Conservation (phyloP, 177 flowering plant species). For the Telopea speciosissima region DNA sequence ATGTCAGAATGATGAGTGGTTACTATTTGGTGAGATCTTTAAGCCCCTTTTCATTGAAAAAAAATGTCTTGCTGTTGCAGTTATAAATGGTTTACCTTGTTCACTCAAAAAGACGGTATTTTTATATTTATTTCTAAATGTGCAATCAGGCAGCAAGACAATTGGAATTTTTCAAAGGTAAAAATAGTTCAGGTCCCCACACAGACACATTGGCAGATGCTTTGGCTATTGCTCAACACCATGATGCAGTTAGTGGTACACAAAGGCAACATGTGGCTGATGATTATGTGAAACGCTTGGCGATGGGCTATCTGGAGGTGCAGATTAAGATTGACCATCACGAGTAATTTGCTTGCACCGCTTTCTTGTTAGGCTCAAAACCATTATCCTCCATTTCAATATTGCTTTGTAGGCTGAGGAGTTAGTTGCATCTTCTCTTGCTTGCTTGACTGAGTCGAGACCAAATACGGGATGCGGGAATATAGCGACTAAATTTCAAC, state of each 20-base stretch:
- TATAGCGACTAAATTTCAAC: conserved; percentile 44
- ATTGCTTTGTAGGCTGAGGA: conserved; percentile 55
- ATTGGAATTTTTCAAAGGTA: conserved; percentile 71
- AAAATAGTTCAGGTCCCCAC: conserved; percentile 48
- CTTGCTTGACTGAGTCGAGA: conserved; percentile 42
- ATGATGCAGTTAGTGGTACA: conserved; percentile 97
- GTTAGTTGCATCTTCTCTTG: conserved; percentile 62
- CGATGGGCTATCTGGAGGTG: conserved; percentile 78
- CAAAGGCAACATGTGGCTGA: conserved; percentile 86
- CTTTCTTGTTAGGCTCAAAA: neutral
- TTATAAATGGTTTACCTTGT: neutral
- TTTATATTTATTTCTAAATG: conserved; percentile 2
- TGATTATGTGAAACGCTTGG: conserved; percentile 80
- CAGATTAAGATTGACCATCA: neutral
- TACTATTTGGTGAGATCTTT: conserved; percentile 61
- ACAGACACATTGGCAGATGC: conserved; percentile 81
- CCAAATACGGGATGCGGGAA: conserved; percentile 27
- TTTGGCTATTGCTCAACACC: conserved; percentile 92
- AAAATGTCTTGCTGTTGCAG: neutral
- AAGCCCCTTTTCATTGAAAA: neutral
- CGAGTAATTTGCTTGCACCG: neutral
- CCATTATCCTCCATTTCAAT: conserved; percentile 3
- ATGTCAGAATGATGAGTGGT: conserved; percentile 76
- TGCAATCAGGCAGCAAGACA: conserved; percentile 80
- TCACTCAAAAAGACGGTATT: neutral